phyloP scores from a whole-genome alignment of 179 eudicot species.

The Amaranthus tricolor region DNA sequence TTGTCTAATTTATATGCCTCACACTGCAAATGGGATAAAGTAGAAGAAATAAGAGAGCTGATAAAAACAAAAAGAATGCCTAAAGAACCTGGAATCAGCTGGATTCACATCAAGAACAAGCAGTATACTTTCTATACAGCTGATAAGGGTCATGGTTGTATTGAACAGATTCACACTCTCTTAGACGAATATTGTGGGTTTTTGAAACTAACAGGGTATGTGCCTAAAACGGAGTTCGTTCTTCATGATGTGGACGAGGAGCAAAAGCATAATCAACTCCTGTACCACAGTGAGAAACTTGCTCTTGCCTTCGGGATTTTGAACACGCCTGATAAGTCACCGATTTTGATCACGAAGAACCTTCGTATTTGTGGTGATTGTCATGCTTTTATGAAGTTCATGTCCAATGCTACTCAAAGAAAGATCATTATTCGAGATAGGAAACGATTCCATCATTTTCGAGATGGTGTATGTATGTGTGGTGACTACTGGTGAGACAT shows the following conservation, averaged over 20 bases:
- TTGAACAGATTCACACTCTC: slow-evolving; percentile 22
- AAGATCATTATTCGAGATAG: slow-evolving; percentile 43
- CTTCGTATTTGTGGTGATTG: slow-evolving; percentile 47
- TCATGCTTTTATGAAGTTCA: slow-evolving; percentile 41
- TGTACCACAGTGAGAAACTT: slow-evolving; percentile 47
- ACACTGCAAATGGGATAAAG: slow-evolving; percentile 44
- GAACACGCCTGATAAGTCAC: slow-evolving; percentile 29
- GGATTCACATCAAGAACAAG: slow-evolving; percentile 42
- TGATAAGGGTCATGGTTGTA: slow-evolving; percentile 30
- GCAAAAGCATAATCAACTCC: slow-evolving; percentile 40
- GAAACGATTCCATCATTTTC: slow-evolving; percentile 45
- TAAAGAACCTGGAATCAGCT: slow-evolving; percentile 44
- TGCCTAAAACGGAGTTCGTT: slow-evolving; percentile 35
- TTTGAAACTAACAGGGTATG: slow-evolving; percentile 35
- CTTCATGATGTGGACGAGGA: slow-evolving; percentile 45
- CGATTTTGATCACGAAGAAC: slow-evolving; percentile 37
- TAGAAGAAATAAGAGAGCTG: slow-evolving; percentile 33
- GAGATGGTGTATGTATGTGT: slow-evolving; percentile 38
- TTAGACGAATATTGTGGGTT: slow-evolving; percentile 27
- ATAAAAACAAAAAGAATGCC: slow-evolving; percentile 33
- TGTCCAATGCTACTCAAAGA: slow-evolving; percentile 33
- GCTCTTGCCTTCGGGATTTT: slow-evolving; percentile 37
- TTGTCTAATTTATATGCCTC: slow-evolving; percentile 44
- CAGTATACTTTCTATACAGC: slow-evolving; percentile 35
- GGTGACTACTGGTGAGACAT: slow-evolving; percentile 42